A percentile compares a stretch with the other conserved stretches of the same genome.
Conservation (phyloP, 345 rosid genomes). For the Anastatica hierochuntica region DNA sequence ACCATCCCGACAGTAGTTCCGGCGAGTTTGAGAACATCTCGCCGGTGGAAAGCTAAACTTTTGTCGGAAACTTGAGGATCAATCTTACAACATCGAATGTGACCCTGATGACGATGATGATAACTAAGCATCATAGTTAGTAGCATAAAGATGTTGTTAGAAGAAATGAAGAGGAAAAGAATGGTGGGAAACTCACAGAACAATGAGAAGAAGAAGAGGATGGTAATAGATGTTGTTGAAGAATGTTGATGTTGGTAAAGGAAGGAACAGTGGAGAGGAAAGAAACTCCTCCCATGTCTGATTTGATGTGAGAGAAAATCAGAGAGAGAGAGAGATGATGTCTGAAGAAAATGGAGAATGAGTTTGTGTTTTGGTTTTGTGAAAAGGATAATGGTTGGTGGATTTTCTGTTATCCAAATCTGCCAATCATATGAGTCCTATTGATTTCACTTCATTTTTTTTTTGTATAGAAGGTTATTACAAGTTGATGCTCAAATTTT, state of each 20-base stretch:
- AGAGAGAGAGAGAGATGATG: background rate
- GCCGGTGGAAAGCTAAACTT: conserved; percentile 29
- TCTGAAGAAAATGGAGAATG: conserved; percentile 5
- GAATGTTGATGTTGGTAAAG: conserved; percentile 19
- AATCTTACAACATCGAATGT: conserved; percentile 38
- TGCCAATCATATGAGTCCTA: conserved; percentile 20
- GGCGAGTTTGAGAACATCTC: conserved; percentile 49
- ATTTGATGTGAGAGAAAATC: conserved; percentile 3
- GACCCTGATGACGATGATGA: conserved; percentile 43
- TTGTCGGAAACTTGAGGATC: conserved; percentile 23
- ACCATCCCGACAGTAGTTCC: conserved; percentile 64
- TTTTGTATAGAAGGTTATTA: background rate
- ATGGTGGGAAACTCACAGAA: too few relatives aligned
- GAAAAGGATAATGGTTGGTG: conserved; percentile 10
- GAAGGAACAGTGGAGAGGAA: conserved; percentile 54
- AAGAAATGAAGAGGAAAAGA: too few relatives aligned
- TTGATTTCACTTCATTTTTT: background rate
- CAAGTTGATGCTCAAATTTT: background rate
- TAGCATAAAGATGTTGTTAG: too few relatives aligned
- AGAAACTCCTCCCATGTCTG: conserved; percentile 31
- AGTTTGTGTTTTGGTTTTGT: conserved; percentile 10
- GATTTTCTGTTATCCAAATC: conserved; percentile 27
- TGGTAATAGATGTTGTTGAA: conserved; percentile 10
- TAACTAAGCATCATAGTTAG: too few relatives aligned
- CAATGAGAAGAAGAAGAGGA: conserved; percentile 14